These are phyloP conservation scores for Lichenothelia convexa DNA, from an alignment of 495 filamentous ascomycete species.

Conservation along the genomic window DNA sequence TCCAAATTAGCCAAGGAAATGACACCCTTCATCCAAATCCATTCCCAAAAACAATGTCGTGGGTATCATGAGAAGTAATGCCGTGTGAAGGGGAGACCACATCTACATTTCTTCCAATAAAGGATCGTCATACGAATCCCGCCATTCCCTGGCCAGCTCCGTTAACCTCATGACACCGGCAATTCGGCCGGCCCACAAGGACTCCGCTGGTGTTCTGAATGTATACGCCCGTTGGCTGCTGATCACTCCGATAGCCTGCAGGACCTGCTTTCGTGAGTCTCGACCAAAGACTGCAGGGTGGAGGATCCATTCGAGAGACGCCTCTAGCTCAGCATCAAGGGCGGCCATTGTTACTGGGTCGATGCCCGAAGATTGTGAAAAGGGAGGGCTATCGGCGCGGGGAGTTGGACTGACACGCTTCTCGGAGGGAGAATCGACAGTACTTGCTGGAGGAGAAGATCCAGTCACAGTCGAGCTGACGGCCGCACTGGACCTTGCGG, in stretches of 20 bases:
- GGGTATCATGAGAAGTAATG: too few species aligned
- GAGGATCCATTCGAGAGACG: constrained; percentile 96
- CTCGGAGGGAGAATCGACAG: constrained; percentile 8
- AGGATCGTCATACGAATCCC: constrained; percentile 61
- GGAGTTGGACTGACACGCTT: constrained; percentile 28
- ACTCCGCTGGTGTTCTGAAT: constrained; percentile 72
- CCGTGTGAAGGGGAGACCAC: too few species aligned
- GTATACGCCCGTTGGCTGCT: constrained; percentile 88
- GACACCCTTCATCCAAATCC: too few species aligned
- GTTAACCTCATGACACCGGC: constrained; percentile 58
- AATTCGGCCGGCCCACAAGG: constrained; percentile 67
- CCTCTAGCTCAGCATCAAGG: constrained; percentile 77
- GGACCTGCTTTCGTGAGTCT: constrained; percentile 88
- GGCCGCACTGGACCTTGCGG: constrained; percentile 18
- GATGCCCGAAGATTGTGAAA: constrained; percentile 52
- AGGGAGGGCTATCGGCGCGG: constrained; percentile 24
- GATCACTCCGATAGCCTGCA: constrained; percentile 93
- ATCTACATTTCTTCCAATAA: constrained; percentile 73
- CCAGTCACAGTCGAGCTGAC: constrained; percentile 12
- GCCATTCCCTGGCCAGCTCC: constrained; percentile 66
- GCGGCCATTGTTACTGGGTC: constrained; percentile 63
- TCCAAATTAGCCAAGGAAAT: too few species aligned
- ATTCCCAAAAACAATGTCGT: too few species aligned
- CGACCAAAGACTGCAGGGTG: constrained; percentile 90
- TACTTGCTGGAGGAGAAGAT: constrained; percentile 3